A percentile compares a stretch with the other conserved stretches of the same genome.
phyloP scores from a whole-genome alignment of 2,329 filamentous ascomycete species.

The Penicillium corylophilum region DNA sequence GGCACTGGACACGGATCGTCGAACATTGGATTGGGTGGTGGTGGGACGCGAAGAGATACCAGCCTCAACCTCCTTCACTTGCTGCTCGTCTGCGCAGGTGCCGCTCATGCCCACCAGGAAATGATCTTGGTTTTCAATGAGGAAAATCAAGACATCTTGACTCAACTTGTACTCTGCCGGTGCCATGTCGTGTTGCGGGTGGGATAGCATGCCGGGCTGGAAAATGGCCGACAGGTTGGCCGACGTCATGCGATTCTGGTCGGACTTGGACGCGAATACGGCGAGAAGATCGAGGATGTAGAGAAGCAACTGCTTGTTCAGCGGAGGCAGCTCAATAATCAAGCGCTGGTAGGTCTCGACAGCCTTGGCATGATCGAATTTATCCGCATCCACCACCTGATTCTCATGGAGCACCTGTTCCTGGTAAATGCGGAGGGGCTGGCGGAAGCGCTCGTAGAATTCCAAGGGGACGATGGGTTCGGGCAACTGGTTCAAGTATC shows the following conservation, averaged over 20 bases:
- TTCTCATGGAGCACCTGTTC: constrained; percentile 68
- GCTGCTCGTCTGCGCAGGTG: constrained; percentile 89
- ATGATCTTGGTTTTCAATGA: constrained; percentile 98
- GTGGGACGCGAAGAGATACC: constrained; percentile 52
- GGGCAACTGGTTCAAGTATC: constrained; percentile 93
- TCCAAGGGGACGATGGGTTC: constrained; percentile 95
- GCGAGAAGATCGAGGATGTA: constrained; percentile 95
- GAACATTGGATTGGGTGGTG: constrained; percentile 45
- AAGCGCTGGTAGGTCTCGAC: constrained; percentile 82
- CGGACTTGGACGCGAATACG: constrained; percentile 94
- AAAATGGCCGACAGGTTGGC: constrained; percentile 95
- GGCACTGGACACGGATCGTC: constrained; percentile 79
- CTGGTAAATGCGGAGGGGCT: constrained; percentile 72
- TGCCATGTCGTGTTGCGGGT: constrained; percentile 92
- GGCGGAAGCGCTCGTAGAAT: constrained; percentile 86
- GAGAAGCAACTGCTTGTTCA: constrained; percentile 89
- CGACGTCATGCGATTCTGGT: constrained; percentile 95
- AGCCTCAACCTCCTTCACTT: constrained; percentile 67
- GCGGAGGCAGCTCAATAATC: constrained; percentile 86
- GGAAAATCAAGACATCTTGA: constrained; percentile 93
- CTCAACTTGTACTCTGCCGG: constrained; percentile 91
- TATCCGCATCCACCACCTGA: constrained; percentile 68
- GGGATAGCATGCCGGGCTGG: constrained; percentile 92
- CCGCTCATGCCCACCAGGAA: constrained; percentile 98
- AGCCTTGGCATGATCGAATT: constrained; percentile 71